These are phyloP conservation scores for Moniliophthora roreri DNA, from an alignment of 1,284 basidiomycete genomes.

Conservation along the genomic window DNA sequence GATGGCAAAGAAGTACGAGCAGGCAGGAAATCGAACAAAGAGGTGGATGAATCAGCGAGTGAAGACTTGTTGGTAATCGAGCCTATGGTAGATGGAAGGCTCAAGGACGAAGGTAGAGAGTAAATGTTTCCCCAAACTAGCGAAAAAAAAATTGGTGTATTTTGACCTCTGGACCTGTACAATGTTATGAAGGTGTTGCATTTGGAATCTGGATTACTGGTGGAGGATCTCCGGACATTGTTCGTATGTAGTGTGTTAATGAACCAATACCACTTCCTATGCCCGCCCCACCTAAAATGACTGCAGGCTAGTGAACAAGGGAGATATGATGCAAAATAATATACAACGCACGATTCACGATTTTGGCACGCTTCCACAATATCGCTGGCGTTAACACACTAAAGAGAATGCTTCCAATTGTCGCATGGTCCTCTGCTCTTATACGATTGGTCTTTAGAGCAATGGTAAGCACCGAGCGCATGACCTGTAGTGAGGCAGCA, in stretches of 20 bases:
- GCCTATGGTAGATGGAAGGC: constrained; percentile 71
- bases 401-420: constrained; percentile 62
- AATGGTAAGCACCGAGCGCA: background rate
- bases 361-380: constrained; percentile 63
- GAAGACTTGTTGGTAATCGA: constrained; percentile 65
- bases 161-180: background rate
- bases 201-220: background rate
- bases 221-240: constrained; percentile 1
- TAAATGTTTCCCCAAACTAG: no score
- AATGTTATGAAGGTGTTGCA: background rate
- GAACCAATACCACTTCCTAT: background rate
- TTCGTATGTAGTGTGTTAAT: background rate
- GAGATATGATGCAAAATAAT: no score
- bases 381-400: constrained; percentile 64
- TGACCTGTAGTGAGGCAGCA: background rate
- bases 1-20: constrained; percentile 53
- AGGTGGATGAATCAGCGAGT: constrained; percentile 29
- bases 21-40: constrained; percentile 27
- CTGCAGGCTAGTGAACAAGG: no score
- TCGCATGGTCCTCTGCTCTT: constrained; percentile 67
- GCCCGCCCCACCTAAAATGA: constrained; percentile 7
- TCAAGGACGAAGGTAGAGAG: constrained; percentile 58
- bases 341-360: constrained; percentile 55
- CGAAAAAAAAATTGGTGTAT: background rate
- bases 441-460: constrained; percentile 48